Conservation (phyloP, 176 grass and related monocot genomes). For the Aegilops sharonensis region DNA sequence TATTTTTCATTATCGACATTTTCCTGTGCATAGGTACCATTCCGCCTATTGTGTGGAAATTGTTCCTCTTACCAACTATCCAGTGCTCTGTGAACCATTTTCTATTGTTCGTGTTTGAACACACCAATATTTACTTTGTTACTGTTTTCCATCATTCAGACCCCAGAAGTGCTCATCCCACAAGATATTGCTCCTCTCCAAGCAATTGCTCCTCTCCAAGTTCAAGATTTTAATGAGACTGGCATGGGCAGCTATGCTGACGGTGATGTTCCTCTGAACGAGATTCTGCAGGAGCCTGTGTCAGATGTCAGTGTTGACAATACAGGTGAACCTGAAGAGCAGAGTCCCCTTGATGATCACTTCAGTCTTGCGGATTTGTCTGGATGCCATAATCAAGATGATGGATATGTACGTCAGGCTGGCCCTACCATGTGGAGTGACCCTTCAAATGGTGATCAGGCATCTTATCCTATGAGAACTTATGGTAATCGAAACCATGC, state of each 20-base stretch:
- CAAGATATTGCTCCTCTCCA: constrained; percentile 12
- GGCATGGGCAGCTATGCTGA: constrained; percentile 13
- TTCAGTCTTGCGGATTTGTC: constrained; percentile 32
- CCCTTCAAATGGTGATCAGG: constrained; percentile 25
- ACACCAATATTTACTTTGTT: constrained; percentile 22
- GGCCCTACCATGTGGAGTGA: constrained; percentile 27
- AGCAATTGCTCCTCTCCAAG: not conserved
- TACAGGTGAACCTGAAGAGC: constrained; percentile 16
- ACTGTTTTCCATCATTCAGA: constrained; percentile 21
- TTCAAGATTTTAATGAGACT: constrained; percentile 32
- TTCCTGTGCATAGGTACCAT: not conserved
- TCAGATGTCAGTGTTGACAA: constrained; percentile 26
- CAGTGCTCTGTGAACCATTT: not conserved
- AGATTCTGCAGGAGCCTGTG: constrained; percentile 48
- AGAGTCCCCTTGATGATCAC: constrained; percentile 37
- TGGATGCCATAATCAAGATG: constrained; percentile 14
- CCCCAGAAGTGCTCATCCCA: constrained; percentile 15
- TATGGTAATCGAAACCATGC: constrained; percentile 47
- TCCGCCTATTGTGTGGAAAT: not conserved
- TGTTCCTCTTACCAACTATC: not conserved
- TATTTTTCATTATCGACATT: not conserved
- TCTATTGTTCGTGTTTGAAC: constrained; percentile 5
- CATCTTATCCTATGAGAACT: constrained; percentile 45
- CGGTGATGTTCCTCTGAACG: constrained; percentile 45
- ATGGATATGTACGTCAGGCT: constrained; percentile 38